Evolutionary conservation across 352 stramenopile species (phyloP).

Genomic region (Hyaloperonospora brassicae): DNA sequence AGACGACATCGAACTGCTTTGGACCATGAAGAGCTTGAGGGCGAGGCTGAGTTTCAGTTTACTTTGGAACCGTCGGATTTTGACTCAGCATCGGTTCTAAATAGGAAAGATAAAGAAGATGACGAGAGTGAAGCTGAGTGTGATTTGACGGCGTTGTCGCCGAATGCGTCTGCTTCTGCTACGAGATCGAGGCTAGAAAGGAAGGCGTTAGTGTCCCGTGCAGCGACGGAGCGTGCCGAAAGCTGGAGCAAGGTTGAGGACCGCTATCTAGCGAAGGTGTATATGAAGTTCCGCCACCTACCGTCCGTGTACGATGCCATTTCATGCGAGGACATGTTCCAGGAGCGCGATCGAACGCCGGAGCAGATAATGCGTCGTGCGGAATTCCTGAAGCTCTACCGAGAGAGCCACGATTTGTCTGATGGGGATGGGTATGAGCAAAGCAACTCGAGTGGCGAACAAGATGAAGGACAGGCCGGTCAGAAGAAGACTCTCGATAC

Average conservation of each 20-base stretch:
- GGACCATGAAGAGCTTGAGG: conserved; percentile 71
- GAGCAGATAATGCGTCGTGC: conserved; percentile 82
- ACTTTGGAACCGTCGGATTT: conserved; percentile 54
- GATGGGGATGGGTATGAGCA: conserved; percentile 46
- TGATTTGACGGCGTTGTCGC: conserved; percentile 6
- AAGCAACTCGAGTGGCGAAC: conserved; percentile 21
- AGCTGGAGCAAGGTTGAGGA: conserved; percentile 82
- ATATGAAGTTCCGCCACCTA: conserved; percentile 68
- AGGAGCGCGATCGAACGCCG: conserved; percentile 72
- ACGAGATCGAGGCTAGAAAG: conserved; percentile 17
- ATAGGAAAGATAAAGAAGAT: conserved; percentile 25
- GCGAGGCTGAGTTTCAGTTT: conserved; percentile 77
- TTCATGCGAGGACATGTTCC: conserved; percentile 87
- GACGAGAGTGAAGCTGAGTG: conserved; percentile 27
- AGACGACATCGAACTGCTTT: conserved; percentile 61
- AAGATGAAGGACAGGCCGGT: conserved; percentile 11
- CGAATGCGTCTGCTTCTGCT: conserved; percentile 8
- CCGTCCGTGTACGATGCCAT: conserved; percentile 82
- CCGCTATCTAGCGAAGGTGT: conserved; percentile 72
- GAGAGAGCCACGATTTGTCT: conserved; percentile 62
- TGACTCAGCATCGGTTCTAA: conserved; percentile 41
- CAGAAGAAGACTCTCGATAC: conserved; percentile 15
- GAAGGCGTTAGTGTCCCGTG: conserved; percentile 25
- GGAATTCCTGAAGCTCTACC: conserved; percentile 73
- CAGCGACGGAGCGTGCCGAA: conserved; percentile 49